A percentile compares a stretch with the other conserved stretches of the same genome.
These are phyloP conservation scores for Viridothelium virens DNA, from an alignment of 495 filamentous ascomycete species.

Conservation along the genomic window DNA sequence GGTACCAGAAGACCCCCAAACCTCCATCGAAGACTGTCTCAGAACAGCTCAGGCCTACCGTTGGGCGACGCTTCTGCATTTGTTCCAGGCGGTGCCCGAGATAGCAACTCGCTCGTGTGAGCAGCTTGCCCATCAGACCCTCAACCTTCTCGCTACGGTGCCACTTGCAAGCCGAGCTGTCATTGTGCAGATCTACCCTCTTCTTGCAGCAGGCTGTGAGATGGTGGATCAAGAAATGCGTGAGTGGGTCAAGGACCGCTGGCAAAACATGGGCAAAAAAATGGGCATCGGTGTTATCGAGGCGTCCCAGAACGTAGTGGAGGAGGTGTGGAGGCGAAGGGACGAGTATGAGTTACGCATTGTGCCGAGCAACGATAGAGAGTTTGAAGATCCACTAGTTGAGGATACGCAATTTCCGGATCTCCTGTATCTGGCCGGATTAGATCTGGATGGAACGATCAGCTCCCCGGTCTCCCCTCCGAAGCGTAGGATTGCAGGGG, in stretches of 20 bases:
- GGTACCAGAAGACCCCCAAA: constrained; percentile 58
- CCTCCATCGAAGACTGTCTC: constrained; percentile 56
- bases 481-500: constrained; percentile 28
- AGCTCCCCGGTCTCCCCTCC: background rate
- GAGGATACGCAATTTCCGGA: background rate
- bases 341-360: constrained; percentile 39
- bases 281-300: constrained; percentile 69
- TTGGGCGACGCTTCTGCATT: constrained; percentile 65
- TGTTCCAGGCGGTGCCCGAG: constrained; percentile 73
- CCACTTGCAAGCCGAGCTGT: constrained; percentile 55
- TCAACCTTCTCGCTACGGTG: constrained; percentile 56
- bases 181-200: constrained; percentile 71
- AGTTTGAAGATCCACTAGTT: background rate
- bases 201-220: constrained; percentile 66
- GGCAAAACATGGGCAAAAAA: constrained; percentile 53
- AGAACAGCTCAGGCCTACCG: constrained; percentile 71
- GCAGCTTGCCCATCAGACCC: constrained; percentile 54
- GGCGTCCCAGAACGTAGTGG: constrained; percentile 49
- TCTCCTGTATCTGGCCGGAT: background rate
- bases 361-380: constrained; percentile 11
- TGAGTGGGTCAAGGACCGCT: constrained; percentile 61
- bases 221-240: constrained; percentile 53
- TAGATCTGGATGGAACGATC: background rate
- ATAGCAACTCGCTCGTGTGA: constrained; percentile 52
- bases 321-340: constrained; percentile 49